Percentiles rank a stretch among this genome's conserved stretches.
Conservation (phyloP, 2,329 filamentous ascomycete genomes). For the Cryphonectria nitschkei region DNA sequence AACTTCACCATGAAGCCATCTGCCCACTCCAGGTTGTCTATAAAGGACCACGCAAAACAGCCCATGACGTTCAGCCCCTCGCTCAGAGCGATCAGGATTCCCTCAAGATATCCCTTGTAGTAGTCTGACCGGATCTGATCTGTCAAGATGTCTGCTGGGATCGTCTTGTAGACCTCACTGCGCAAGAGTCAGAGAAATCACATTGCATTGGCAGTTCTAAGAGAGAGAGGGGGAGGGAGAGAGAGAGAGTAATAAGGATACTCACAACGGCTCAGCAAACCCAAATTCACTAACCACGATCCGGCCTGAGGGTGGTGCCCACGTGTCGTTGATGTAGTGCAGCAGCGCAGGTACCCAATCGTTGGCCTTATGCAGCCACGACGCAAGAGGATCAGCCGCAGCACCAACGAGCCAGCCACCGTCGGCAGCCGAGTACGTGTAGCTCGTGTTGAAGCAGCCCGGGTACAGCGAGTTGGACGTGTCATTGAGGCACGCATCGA, state of each 20-base stretch:
- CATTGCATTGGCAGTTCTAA: neutral
- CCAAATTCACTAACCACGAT: slow-evolving; percentile 23
- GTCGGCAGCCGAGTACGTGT: slow-evolving; percentile 16
- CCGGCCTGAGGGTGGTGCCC: slow-evolving; percentile 16
- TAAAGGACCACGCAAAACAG: slow-evolving; percentile 18
- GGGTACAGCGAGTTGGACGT: slow-evolving; percentile 19
- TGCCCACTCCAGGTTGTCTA: slow-evolving; percentile 24
- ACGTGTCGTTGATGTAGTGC: slow-evolving; percentile 22
- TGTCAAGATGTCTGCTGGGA: slow-evolving; percentile 18
- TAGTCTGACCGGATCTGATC: slow-evolving; percentile 25
- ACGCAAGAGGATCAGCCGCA: slow-evolving; percentile 16
- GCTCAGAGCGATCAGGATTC: slow-evolving; percentile 18
- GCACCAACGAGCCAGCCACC: slow-evolving; percentile 22
- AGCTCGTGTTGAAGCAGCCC: slow-evolving; percentile 24
- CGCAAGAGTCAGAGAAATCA: neutral
- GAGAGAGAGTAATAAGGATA: neutral
- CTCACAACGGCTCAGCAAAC: slow-evolving; percentile 20
- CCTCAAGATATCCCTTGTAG: slow-evolving; percentile 22
- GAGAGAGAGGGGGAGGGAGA: too few relatives aligned
- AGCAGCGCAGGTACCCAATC: slow-evolving; percentile 25
- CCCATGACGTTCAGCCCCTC: slow-evolving; percentile 23
- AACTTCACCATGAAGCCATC: slow-evolving; percentile 17
- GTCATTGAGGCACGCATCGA: slow-evolving; percentile 17
- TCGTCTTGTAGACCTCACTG: slow-evolving; percentile 24
- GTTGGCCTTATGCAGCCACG: slow-evolving; percentile 20